Percentiles rank a stretch among this genome's conserved stretches.
Evolutionary conservation across 2,329 filamentous ascomycete genomes (phyloP).

Genomic region (Penicillium sp.): DNA sequence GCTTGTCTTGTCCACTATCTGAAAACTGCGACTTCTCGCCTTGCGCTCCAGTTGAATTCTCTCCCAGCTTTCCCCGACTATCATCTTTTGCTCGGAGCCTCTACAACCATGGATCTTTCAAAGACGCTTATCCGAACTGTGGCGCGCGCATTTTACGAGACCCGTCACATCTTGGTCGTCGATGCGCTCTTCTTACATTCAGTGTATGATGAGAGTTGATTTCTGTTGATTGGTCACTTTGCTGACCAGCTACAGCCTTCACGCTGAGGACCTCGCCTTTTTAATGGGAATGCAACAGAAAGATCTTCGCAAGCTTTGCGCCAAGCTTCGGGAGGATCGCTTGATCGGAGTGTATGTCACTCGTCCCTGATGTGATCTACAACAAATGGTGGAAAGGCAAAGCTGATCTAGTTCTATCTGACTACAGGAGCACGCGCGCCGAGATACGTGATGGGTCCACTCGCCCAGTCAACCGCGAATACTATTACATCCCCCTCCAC

Average conservation of each 20-base stretch:
- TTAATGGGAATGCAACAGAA: conserved; percentile 88
- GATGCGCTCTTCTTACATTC: conserved; percentile 75
- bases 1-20: background rate
- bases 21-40: conserved; percentile 1
- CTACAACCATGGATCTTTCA: conserved; percentile 58
- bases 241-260: conserved; percentile 53
- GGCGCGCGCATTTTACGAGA: conserved; percentile 81
- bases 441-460: conserved; percentile 79
- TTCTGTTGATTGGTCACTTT: background rate
- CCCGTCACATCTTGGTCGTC: conserved; percentile 76
- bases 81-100: background rate
- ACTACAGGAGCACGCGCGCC: conserved; percentile 63
- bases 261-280: conserved; percentile 82
- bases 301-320: conserved; percentile 85
- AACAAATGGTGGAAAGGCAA: conserved; percentile 8
- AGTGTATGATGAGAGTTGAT: conserved; percentile 50
- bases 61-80: background rate
- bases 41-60: conserved; percentile 3
- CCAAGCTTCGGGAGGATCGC: conserved; percentile 78
- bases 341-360: conserved; percentile 70
- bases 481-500: conserved; percentile 96
- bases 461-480: conserved; percentile 79
- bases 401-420: conserved; percentile 6
- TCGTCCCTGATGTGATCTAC: background rate
- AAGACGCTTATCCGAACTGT: conserved; percentile 82